These are phyloP conservation scores for Candida caryicola DNA, from an alignment of 805 yeast species.

Conservation along the genomic window DNA sequence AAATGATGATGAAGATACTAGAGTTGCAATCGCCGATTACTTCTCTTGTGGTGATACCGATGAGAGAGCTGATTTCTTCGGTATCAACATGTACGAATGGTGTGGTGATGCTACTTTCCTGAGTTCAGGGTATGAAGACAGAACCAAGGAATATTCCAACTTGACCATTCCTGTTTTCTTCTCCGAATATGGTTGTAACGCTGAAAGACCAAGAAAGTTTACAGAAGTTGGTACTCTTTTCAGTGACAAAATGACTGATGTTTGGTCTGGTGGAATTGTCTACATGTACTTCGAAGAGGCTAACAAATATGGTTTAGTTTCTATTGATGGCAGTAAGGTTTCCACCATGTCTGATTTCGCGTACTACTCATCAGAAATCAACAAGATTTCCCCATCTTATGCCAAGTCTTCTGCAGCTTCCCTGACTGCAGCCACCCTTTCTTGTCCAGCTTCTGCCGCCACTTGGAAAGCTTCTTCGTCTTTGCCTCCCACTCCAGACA, in stretches of 20 bases:
- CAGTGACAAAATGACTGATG: conserved; percentile 72
- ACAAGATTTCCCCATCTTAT: conserved; percentile 34
- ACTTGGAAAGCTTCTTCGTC: conserved; percentile 66
- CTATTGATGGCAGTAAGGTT: conserved; percentile 31
- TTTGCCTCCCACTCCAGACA: conserved; percentile 78
- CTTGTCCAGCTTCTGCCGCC: conserved; percentile 57
- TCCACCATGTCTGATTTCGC: conserved; percentile 22
- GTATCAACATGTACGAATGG: conserved; percentile 88
- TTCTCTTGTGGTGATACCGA: conserved; percentile 74
- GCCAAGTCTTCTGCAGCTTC: conserved; percentile 40
- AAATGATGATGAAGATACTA: conserved; percentile 80
- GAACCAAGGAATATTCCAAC: conserved; percentile 71
- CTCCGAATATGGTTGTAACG: conserved; percentile 88
- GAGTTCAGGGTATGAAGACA: conserved; percentile 63
- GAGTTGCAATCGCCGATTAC: conserved; percentile 77
- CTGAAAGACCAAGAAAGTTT: conserved; percentile 69
- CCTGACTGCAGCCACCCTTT: conserved; percentile 34
- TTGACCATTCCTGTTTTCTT: conserved; percentile 79
- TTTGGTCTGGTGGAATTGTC: conserved; percentile 93
- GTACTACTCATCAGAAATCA: conserved; percentile 35
- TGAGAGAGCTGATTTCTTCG: conserved; percentile 74
- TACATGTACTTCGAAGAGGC: conserved; percentile 88
- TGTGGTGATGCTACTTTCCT: conserved; percentile 64
- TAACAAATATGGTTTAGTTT: conserved; percentile 78
- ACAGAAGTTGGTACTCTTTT: conserved; percentile 70